phyloP scores from a whole-genome alignment of 176 grass and related monocot species.

The Phyllostachys edulis region DNA sequence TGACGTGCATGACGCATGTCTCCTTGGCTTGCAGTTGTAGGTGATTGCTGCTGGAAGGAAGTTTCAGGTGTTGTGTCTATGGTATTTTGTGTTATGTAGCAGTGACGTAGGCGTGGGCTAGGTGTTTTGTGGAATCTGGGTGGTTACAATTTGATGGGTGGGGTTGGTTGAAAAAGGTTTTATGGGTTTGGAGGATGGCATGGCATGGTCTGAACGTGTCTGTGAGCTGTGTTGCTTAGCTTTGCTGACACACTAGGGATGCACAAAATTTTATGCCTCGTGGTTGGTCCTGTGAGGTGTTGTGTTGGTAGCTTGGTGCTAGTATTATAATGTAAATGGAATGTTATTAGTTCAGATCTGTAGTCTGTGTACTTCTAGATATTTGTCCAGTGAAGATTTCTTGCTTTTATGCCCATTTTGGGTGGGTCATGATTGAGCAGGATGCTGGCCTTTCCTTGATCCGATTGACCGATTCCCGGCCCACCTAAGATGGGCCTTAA shows the following conservation, averaged over 20 bases:
- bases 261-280: background rate
- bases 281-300: background rate
- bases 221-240: background rate
- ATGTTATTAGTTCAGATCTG: background rate
- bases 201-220: background rate
- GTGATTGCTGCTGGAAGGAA: conserved; percentile 9
- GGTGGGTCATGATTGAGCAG: background rate
- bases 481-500: background rate
- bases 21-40: background rate
- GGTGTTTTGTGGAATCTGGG: background rate
- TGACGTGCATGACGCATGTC: background rate
- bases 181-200: background rate
- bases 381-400: background rate
- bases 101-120: background rate
- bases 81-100: background rate
- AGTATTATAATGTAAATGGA: background rate
- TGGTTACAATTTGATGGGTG: background rate
- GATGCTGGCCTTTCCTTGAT: background rate
- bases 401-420: background rate
- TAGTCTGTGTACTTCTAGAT: background rate
- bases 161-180: background rate
- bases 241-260: background rate
- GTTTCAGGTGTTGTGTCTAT: background rate
- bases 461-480: background rate
- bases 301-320: conserved; percentile 7